Percentiles rank a stretch among this genome's conserved stretches.
phyloP scores from a whole-genome alignment of 2,329 filamentous ascomycete species.

The Decorospora gaudefroyi region DNA sequence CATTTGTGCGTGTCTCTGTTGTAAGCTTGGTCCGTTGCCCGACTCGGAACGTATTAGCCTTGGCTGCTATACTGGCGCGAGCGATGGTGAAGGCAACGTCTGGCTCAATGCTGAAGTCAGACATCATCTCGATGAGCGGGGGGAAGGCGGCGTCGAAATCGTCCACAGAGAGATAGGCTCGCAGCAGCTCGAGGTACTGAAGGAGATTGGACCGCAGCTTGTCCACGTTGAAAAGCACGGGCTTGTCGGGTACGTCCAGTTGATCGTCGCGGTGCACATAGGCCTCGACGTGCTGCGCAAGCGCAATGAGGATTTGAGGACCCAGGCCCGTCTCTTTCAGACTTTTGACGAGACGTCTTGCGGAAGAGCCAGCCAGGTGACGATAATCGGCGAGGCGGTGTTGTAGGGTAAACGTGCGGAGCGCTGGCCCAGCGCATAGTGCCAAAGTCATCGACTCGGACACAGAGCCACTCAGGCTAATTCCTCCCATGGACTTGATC shows the following conservation, averaged over 20 bases:
- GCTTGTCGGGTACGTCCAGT: constrained; percentile 82
- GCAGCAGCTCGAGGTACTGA: constrained; percentile 88
- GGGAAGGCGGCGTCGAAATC: constrained; percentile 82
- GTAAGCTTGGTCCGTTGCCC: constrained; percentile 33
- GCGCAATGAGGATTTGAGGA: constrained; percentile 81
- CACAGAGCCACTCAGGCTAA: constrained; percentile 83
- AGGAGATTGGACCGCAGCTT: constrained; percentile 83
- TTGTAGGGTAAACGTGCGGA: constrained; percentile 77
- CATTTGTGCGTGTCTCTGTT: constrained; percentile 47
- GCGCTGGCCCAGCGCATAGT: constrained; percentile 80
- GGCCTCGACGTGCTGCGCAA: constrained; percentile 88
- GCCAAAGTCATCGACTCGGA: constrained; percentile 85
- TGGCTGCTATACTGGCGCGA: constrained; percentile 67
- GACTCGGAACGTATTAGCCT: constrained; percentile 46
- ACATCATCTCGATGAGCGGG: constrained; percentile 71
- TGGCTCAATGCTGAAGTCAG: constrained; percentile 77
- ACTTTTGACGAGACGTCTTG: constrained; percentile 77
- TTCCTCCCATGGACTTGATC: constrained; percentile 89
- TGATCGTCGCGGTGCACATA: constrained; percentile 77
- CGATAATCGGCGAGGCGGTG: constrained; percentile 80
- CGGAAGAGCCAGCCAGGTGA: constrained; percentile 73
- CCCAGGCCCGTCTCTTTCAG: constrained; percentile 78
- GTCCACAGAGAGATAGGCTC: constrained; percentile 73
- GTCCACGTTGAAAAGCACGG: constrained; percentile 84
- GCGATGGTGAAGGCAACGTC: constrained; percentile 84